A percentile compares a stretch with the other conserved stretches of the same genome.
phyloP scores from a whole-genome alignment of 306 rosid species.

The Pueraria montana region DNA sequence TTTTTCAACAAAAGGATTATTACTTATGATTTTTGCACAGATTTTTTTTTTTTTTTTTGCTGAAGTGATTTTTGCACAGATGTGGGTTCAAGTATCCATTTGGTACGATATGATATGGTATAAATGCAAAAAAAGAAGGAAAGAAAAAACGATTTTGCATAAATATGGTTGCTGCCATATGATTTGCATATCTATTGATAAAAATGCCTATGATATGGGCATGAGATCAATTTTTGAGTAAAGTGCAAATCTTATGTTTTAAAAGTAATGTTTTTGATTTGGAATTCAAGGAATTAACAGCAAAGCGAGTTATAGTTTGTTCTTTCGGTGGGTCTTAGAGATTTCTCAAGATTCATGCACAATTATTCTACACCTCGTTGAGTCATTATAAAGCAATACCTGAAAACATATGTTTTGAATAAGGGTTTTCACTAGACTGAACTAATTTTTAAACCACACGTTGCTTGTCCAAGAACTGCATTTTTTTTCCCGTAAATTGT shows the following conservation, averaged over 20 bases:
- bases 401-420: background rate
- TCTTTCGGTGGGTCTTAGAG: background rate
- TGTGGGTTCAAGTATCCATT: background rate
- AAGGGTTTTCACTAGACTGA: background rate
- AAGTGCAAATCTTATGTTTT: no score
- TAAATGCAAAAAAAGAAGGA: background rate
- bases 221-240: no score
- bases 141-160: background rate
- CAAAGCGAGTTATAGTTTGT: background rate
- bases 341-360: background rate
- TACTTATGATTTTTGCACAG: background rate
- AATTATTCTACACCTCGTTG: no score
- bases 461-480: background rate
- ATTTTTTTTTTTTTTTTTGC: no score
- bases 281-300: no score
- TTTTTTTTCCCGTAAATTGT: background rate
- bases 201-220: background rate
- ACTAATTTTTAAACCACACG: background rate
- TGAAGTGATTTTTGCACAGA: no score
- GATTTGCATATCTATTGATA: background rate
- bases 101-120: background rate
- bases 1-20: background rate
- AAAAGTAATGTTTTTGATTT: background rate
- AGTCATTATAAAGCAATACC: background rate
- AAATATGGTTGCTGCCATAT: slow-evolving; percentile 1